Evolutionary conservation across 176 grass and related monocot genomes (phyloP), one percentile per base, ranked within the genome.

Genomic region (Avena sativa): DNA sequence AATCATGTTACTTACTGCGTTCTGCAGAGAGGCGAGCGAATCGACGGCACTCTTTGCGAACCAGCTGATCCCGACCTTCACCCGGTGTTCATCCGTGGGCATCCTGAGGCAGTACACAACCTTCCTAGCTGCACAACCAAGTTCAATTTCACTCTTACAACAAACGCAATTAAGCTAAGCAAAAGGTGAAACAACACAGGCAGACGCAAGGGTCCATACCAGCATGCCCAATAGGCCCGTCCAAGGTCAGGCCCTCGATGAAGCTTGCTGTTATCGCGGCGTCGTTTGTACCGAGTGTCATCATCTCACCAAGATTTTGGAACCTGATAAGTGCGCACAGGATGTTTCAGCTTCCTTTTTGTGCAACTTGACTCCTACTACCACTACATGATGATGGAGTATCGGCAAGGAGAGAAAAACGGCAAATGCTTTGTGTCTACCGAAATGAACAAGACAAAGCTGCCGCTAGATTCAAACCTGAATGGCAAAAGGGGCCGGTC

Each of bases 241-340:
- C 97, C 76, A 99, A 89, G 52, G 97, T 99, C 47, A 99, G 85
- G 12, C 94, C 94, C n/a, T 94, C 97, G 6, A 96, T 92, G 73
- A 99, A 96, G 84, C 86, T 94, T 20, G 97, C 92, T 28, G 97
- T 89, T 86, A 99, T 82, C 10, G 87, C 94, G 14, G 87, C 94
- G 26, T 99, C 97, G 61, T 86, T 96, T 89, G 71, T 89, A 47
- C 97, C 97, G 13, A 96, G 94, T 2, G 94, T 94, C 97, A 99
- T 99, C 94, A 99, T 99, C 90, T 99, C 97, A 71, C 94, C 94
- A 8, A 99, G 94, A 81, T 99, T 99, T 60, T 99, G 97, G 23
- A 96, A 99, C 89, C 97, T 99, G 49, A 26, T 65, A 93, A 57
- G 50, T 15, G 46, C 58, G 46, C 58, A 73, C 55, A n/a, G 16